These are phyloP conservation scores for Suillus americanus DNA, from an alignment of 768 basidiomycete genomes.

Conservation along the genomic window DNA sequence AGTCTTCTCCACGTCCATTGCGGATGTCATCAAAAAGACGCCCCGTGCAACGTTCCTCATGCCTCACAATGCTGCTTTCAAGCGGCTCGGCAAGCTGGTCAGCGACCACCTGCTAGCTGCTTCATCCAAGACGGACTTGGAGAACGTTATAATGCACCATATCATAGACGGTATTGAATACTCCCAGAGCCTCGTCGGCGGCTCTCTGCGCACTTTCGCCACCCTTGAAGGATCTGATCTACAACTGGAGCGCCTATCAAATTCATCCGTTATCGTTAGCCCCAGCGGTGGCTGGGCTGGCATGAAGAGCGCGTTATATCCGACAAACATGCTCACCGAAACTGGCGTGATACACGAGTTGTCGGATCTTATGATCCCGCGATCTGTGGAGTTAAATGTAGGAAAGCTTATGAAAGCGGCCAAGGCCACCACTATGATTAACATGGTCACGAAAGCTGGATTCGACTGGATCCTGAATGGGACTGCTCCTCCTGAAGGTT, in stretches of 20 bases:
- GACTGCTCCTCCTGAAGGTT: slow-evolving; percentile 69
- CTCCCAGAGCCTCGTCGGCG: slow-evolving; percentile 53
- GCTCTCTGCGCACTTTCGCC: slow-evolving; percentile 69
- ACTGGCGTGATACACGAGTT: slow-evolving; percentile 93
- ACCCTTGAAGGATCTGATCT: slow-evolving; percentile 88
- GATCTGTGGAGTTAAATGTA: slow-evolving; percentile 80
- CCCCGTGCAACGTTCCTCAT: slow-evolving; percentile 82
- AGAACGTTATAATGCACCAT: slow-evolving; percentile 87
- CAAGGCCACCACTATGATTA: slow-evolving; percentile 86
- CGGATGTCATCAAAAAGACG: slow-evolving; percentile 60
- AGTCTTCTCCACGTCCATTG: slow-evolving; percentile 82
- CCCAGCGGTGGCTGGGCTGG: slow-evolving; percentile 80
- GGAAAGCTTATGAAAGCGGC: slow-evolving; percentile 91
- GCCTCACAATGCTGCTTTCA: slow-evolving; percentile 89
- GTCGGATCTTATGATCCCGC: slow-evolving; percentile 82
- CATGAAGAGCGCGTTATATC: slow-evolving; percentile 58
- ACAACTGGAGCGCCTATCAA: slow-evolving; percentile 62
- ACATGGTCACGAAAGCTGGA: slow-evolving; percentile 78
- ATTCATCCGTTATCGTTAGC: slow-evolving; percentile 45
- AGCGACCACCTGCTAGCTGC: slow-evolving; percentile 83
- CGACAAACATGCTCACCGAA: slow-evolving; percentile 72
- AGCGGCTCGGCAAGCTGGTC: slow-evolving; percentile 77
- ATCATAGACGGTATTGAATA: slow-evolving; percentile 78
- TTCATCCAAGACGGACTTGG: slow-evolving; percentile 76
- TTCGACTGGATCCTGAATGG: slow-evolving; percentile 92